Base-by-base conservation (phyloP, 2,329 filamentous ascomycete species). In the Fusarium agapanthi region DNA sequence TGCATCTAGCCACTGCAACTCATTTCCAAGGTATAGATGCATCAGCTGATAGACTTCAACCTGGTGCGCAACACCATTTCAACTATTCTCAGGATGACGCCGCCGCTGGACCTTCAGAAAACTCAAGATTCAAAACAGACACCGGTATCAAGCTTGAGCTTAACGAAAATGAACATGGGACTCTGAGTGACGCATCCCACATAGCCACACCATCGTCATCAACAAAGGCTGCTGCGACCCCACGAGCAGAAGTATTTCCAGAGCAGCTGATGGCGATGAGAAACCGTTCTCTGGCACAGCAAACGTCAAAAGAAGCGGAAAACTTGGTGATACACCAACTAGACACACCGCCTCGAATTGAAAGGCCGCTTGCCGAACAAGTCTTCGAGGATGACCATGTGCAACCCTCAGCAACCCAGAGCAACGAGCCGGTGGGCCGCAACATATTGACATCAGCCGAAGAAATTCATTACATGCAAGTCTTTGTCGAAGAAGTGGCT, bases 401-500 rank as follows among this genome's bases (percentile, higher is more conserved):
- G 10, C 72, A 66, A 10, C 61, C 30, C 15, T 26, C 45, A 15
- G 28, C 44, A 10, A 55, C 32, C 18, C 68, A 69, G 6, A 55
- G 24, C 13, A 37, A 43, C 22, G 60, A 62, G 18, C 37, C 59
- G 13, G 77, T 78, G 2, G 79, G 82, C 4, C 81, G 89, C 41
- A 88, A 93, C 57, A 93, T 89, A 74, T 86, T 97, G 50, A 91
- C 89, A 72, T 90, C 89, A 7, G 88, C 91, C 15, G 93, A 97
- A 65, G 94, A 97, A 79, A 88, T 96, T 0, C 84, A 92, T n/a
- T 95, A 95, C 79, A 94, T 98, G 92, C 94, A 97, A 80, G 91
- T 95, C 0, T 98, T 97, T 79, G 92, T 97, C 12, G 93, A 97
- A 77, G 93, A 97, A 73, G 93, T 98, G 5, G 95, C 92, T 2